Evolutionary conservation across 2,329 filamentous ascomycete genomes (phyloP).

Genomic region (Bretziella fagacearum): DNA sequence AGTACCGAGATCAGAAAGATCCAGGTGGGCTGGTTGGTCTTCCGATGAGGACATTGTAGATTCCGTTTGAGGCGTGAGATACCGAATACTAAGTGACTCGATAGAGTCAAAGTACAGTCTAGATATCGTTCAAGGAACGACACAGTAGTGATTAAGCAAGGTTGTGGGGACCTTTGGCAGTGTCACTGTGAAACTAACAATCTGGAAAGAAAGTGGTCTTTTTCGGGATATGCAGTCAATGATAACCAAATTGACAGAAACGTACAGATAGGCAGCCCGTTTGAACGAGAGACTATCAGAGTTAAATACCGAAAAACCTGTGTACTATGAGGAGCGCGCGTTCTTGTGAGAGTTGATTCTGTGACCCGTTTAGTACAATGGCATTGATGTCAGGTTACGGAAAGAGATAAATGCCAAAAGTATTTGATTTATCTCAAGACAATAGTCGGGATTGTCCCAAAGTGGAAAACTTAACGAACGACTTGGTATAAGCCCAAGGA

Average conservation of each 20-base stretch:
- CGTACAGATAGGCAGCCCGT: not conserved
- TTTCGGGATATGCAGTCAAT: not conserved
- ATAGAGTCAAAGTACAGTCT: too few species aligned
- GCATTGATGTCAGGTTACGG: too few species aligned
- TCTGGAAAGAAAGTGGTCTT: too few species aligned
- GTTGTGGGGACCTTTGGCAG: too few species aligned
- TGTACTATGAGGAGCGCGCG: not conserved
- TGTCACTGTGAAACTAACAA: too few species aligned
- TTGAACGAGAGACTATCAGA: not conserved
- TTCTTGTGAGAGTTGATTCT: not conserved
- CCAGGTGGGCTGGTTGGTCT: not conserved
- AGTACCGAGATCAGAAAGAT: not conserved
- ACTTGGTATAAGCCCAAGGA: too few species aligned
- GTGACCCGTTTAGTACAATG: not conserved
- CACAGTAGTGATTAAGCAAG: too few species aligned
- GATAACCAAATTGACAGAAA: not conserved
- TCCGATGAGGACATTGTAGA: not conserved
- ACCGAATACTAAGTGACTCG: not conserved
- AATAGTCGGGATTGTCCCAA: too few species aligned
- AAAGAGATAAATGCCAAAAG: not conserved
- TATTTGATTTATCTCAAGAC: not conserved
- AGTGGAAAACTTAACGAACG: too few species aligned
- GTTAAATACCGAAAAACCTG: not conserved
- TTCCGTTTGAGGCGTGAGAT: not conserved
- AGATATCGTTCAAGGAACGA: too few species aligned